Conservation (phyloP, 805 yeast genomes). For the Yarrowia hollandica region DNA sequence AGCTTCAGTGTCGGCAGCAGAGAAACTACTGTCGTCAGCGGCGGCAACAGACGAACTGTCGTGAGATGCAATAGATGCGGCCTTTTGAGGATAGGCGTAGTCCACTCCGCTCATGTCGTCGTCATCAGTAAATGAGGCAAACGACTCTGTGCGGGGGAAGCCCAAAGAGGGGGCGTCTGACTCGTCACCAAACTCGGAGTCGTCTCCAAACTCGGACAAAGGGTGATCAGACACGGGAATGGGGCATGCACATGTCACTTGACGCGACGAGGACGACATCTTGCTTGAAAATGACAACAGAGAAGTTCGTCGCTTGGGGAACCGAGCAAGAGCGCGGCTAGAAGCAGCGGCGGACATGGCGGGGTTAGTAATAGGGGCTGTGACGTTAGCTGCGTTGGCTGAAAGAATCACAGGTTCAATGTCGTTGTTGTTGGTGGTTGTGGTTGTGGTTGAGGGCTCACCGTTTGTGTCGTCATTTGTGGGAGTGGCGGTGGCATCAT, state of each 20-base stretch:
- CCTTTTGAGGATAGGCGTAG: slow-evolving; percentile 1
- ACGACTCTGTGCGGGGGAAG: slow-evolving; percentile 10
- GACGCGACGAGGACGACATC: not conserved
- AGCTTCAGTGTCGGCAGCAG: not conserved
- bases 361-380: not conserved
- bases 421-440: not conserved
- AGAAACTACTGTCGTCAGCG: not conserved
- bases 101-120: slow-evolving; percentile 27
- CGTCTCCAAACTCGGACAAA: slow-evolving; percentile 28
- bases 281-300: slow-evolving; percentile 21
- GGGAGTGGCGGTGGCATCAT: not conserved
- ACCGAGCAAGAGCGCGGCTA: not conserved
- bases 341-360: slow-evolving; percentile 1
- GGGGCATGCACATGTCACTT: slow-evolving; percentile 6
- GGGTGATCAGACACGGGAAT: slow-evolving; percentile 27
- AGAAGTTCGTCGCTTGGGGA: slow-evolving; percentile 18
- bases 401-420: not conserved
- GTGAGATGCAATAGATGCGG: slow-evolving; percentile 12
- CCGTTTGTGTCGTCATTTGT: not conserved
- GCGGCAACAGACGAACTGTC: not conserved
- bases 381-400: not conserved
- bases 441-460: not conserved
- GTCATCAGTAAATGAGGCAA: slow-evolving; percentile 19
- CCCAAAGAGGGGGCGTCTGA: slow-evolving; percentile 8
- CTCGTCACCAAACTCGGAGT: slow-evolving; percentile 30